Conservation (phyloP, 331 rosid species). For the Cydonia oblonga region DNA sequence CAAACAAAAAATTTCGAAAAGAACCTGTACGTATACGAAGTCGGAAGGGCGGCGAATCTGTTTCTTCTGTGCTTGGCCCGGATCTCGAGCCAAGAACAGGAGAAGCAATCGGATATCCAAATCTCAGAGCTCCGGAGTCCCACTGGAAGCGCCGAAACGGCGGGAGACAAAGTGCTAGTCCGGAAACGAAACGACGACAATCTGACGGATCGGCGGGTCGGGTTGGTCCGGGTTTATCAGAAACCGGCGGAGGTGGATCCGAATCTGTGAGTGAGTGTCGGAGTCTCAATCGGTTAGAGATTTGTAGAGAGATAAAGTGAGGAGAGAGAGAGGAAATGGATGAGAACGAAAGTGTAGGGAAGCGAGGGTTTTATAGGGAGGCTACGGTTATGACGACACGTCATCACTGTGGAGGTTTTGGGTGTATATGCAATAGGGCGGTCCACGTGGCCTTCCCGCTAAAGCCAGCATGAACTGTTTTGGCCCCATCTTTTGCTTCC, state of each 20-base stretch:
- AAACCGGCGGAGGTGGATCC: constrained; percentile 15
- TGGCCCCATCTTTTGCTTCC: constrained; percentile 21
- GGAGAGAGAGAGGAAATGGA: constrained; percentile 24
- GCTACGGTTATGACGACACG: constrained; percentile 68
- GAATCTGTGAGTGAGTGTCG: not conserved
- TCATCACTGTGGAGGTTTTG: constrained; percentile 34
- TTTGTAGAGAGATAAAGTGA: not conserved
- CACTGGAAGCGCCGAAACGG: not conserved
- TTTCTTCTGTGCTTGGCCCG: constrained; percentile 73
- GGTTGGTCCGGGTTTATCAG: not conserved
- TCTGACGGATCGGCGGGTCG: constrained; percentile 11
- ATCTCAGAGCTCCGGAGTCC: constrained; percentile 6
- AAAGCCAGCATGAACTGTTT: not conserved
- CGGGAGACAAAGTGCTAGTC: not conserved
- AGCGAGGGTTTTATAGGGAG: constrained; percentile 54
- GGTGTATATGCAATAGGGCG: not conserved
- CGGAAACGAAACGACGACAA: not conserved
- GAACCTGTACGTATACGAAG: constrained; percentile 19
- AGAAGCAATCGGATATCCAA: constrained; percentile 29
- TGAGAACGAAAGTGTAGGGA: constrained; percentile 38
- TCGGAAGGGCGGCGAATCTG: constrained; percentile 19
- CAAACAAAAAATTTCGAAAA: not conserved
- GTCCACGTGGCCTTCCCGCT: constrained; percentile 43
- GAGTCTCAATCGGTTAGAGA: constrained; percentile 19
- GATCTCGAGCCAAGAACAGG: constrained; percentile 96